These are phyloP conservation scores for Botrytis aclada DNA, from an alignment of 2,329 filamentous ascomycete genomes.

Conservation along the genomic window DNA sequence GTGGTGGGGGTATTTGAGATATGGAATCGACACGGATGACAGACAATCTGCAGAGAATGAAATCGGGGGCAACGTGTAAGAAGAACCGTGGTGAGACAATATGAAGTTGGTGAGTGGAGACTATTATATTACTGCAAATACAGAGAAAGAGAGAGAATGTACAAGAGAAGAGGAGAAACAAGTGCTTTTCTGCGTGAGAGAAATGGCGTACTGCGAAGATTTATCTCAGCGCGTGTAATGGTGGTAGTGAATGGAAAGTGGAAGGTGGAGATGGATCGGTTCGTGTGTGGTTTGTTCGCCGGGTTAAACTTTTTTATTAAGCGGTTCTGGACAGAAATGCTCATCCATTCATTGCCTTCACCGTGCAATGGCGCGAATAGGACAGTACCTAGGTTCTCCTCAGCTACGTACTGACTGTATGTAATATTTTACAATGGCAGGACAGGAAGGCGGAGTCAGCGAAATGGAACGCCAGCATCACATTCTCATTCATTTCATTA, in stretches of 20 bases:
- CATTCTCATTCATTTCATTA: not conserved
- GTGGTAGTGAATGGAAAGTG: not conserved
- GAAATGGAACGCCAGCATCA: not conserved
- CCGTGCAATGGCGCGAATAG: not conserved
- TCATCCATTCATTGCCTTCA: not conserved
- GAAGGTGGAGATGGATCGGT: conserved; percentile 3
- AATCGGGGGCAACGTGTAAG: conserved; percentile 14
- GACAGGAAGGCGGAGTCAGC: conserved; percentile 1
- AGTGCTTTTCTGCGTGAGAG: not conserved
- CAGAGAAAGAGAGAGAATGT: not conserved
- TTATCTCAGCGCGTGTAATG: conserved; percentile 13
- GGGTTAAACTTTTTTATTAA: not conserved
- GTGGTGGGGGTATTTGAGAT: conserved; percentile 18
- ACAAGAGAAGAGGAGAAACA: conserved; percentile 4
- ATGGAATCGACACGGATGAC: conserved; percentile 9
- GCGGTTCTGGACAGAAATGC: not conserved
- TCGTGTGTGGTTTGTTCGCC: not conserved
- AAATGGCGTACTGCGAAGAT: conserved; percentile 2
- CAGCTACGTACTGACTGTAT: not conserved
- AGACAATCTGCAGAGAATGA: conserved; percentile 6
- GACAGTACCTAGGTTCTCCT: not conserved
- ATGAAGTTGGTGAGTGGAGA: not conserved
- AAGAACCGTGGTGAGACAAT: conserved; percentile 1
- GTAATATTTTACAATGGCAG: not conserved
- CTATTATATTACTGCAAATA: conserved; percentile 8